These are phyloP conservation scores for Stenocarpella maydis DNA, from an alignment of 2,329 filamentous ascomycete species.

Conservation along the genomic window DNA sequence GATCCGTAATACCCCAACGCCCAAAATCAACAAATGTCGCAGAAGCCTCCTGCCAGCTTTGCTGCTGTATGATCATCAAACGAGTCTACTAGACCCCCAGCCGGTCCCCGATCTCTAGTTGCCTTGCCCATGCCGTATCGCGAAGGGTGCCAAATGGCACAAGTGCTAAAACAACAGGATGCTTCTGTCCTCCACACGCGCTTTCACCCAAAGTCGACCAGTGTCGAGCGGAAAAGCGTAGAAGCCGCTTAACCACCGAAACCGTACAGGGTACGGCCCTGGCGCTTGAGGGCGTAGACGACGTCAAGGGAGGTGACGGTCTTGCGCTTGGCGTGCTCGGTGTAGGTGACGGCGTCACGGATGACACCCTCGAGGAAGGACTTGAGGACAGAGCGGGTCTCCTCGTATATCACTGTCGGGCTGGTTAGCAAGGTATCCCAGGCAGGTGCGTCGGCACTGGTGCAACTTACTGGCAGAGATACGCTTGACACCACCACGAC, in stretches of 20 bases:
- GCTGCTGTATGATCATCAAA: conserved; percentile 30
- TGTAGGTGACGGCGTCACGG: conserved; percentile 82
- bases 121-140: conserved; percentile 27
- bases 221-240: neutral
- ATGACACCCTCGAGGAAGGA: conserved; percentile 86
- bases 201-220: neutral
- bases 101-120: conserved; percentile 25
- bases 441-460: neutral
- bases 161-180: conserved; percentile 26
- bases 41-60: conserved; percentile 19
- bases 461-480: conserved; percentile 84
- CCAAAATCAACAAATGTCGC: conserved; percentile 38
- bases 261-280: conserved; percentile 73
- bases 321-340: conserved; percentile 84
- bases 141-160: conserved; percentile 3
- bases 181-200: conserved; percentile 22
- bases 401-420: conserved; percentile 77
- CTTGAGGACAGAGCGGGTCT: conserved; percentile 84
- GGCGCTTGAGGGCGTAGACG: conserved; percentile 70
- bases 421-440: conserved; percentile 34
- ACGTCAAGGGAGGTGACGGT: conserved; percentile 72
- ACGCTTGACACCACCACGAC: conserved; percentile 99
- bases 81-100: conserved; percentile 24
- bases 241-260: conserved; percentile 65
- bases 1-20: conserved; percentile 39